phyloP scores from a whole-genome alignment of 1,139 yeast genomes.

The Martiniozyma asiatica region DNA sequence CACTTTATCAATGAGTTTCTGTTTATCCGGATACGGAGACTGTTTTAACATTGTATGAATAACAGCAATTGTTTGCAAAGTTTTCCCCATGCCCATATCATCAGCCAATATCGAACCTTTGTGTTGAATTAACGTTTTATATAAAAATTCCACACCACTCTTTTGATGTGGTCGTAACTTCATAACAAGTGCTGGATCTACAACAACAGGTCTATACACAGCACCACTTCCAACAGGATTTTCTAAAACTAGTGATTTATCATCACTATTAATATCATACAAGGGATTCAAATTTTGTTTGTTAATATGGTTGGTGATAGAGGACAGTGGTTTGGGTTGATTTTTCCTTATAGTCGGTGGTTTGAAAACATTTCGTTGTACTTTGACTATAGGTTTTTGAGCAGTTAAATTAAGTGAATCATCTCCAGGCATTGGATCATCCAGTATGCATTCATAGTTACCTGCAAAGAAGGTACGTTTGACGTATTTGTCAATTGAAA shows the following conservation, averaged over 20 bases:
- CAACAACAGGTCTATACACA: slow-evolving; percentile 43
- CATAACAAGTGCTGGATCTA: slow-evolving; percentile 54
- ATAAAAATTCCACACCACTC: slow-evolving; percentile 71
- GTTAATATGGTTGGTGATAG: too few relatives aligned
- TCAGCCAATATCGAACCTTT: slow-evolving; percentile 84
- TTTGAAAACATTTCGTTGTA: slow-evolving; percentile 1
- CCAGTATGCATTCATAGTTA: slow-evolving; percentile 2
- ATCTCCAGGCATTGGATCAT: slow-evolving; percentile 1
- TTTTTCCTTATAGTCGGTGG: slow-evolving; percentile 1
- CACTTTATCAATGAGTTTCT: slow-evolving; percentile 38
- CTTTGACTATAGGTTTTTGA: background rate
- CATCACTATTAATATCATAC: too few relatives aligned
- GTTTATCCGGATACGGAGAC: slow-evolving; percentile 36
- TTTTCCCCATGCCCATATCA: slow-evolving; percentile 96
- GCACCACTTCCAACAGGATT: background rate
- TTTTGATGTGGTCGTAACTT: slow-evolving; percentile 70
- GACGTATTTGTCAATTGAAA: background rate
- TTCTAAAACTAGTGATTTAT: background rate
- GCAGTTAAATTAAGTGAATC: background rate
- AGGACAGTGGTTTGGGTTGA: background rate
- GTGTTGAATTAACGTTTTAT: slow-evolving; percentile 70
- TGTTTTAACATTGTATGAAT: slow-evolving; percentile 79
- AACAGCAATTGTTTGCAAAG: slow-evolving; percentile 71
- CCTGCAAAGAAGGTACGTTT: too few relatives aligned
- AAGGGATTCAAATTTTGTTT: too few relatives aligned